These are phyloP conservation scores for Trichoderma sp. DNA, from an alignment of 2,329 filamentous ascomycete species.

Conservation along the genomic window DNA sequence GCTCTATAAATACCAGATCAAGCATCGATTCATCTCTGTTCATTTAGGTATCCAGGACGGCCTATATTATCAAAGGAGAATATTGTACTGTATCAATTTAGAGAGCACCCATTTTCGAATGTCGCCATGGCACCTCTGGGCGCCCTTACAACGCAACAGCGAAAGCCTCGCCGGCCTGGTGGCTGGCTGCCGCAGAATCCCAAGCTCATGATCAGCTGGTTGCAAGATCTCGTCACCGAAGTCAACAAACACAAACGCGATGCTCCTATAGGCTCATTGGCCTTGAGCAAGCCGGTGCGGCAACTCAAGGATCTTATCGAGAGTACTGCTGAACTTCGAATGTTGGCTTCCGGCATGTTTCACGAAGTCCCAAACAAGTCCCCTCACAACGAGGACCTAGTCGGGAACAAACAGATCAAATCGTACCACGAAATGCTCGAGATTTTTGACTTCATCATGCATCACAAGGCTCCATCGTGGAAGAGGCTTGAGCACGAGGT, in stretches of 20 bases:
- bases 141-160: background rate
- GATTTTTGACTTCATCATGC: constrained; percentile 22
- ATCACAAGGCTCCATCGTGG: constrained; percentile 23
- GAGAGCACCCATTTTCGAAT: background rate
- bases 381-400: constrained; percentile 22
- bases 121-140: background rate
- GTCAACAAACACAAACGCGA: background rate
- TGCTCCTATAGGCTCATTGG: background rate
- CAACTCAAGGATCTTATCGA: constrained; percentile 20
- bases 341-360: constrained; percentile 26
- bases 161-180: background rate
- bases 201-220: background rate
- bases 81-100: background rate
- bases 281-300: background rate
- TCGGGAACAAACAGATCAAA: constrained; percentile 21
- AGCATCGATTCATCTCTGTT: background rate
- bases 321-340: constrained; percentile 24
- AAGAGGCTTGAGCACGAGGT: constrained; percentile 16
- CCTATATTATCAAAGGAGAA: background rate
- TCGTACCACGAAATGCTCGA: constrained; percentile 26
- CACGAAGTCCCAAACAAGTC: constrained; percentile 25
- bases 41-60: background rate
- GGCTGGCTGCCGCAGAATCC: constrained; percentile 16
- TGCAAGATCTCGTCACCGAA: constrained; percentile 10
- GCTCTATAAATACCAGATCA: background rate